Evolutionary conservation across 148 eudicot genomes (phyloP), one percentile per base, ranked within the genome.

Genomic region (Rhododendron mucronatum): DNA sequence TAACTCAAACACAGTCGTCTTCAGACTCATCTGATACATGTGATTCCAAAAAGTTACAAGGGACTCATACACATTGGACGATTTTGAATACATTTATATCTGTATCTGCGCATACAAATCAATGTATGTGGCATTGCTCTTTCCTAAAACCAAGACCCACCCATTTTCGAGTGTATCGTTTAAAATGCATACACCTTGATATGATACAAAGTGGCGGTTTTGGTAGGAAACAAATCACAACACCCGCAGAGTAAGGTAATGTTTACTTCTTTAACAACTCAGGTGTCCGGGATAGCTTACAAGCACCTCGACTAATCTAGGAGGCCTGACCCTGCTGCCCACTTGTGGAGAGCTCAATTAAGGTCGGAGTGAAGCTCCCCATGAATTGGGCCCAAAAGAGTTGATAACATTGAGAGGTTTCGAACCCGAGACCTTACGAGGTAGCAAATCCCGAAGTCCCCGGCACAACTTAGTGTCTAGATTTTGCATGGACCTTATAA

Each of bases 271-370:
- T 14, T 53, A 15, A 53, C 59, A 13, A 53, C 23, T 4, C 1
- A 57, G 23, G 23, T 53, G 3, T 53, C 3, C n/a, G 6, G 6
- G n/a, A 9, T 9, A 59, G n/a, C 26, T 14, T 57, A 53, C 20
- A 3, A 2, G 0, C 13, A 53, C 5, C 59, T 53, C 0, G 5
- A 53, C 7, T 57, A 18, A 57, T 67, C 1, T 23, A 1, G 11
- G 11, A 4, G 10, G 10, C 0, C 11, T 5, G 2, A 12, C 2
- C 23, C 21, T 0, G 5, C n/a, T 0, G 7, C 23, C n/a, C n/a
- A 57, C 8, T 51, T 20, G n/a, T 7, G 3, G 0, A 15, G 23
- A 57, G 23, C 23, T 21, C 1, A 18, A 18, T 55, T 15, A 55
- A 55, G 23, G 21, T 55, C 18, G 23, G 61, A 55, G 23, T 23